Base-by-base conservation (phyloP, 192 early-diverging fungal species). In the Coemansia sp. region DNA sequence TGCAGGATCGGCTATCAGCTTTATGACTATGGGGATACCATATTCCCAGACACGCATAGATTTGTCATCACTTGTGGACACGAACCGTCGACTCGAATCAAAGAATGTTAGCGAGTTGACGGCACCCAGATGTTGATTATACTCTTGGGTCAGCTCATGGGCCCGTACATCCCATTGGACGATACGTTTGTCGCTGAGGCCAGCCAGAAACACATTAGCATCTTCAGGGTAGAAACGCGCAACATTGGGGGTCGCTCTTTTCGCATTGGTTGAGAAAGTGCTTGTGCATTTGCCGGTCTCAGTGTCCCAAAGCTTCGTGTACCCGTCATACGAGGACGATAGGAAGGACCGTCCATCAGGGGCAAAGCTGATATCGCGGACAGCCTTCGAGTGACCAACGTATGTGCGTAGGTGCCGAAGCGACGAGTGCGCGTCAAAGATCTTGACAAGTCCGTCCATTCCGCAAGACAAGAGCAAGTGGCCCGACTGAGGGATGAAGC, bases 71-170 rank as follows among this genome's bases (percentile, higher is more conserved):
- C 89, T 92, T 3, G 97, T 97, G 12, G 94, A 93, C 33, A 99
- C 88, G 64, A 99, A 99, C 29, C 95, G 85, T 45, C 95, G 83
- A 77, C 93, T 93, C 12, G 94, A 90, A 66, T 98, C 95, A 13
- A 96, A 89, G 84, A 99, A 99, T 0, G 95, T 98, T 63, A 99
- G 92, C 31, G 94, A 92, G 69, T 97, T 99, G 45, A 99, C 90
- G 4, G 95, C 89, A 35, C 95, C 96, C 72, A 95, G 71, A 85
- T 99, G 97, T 77, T 98, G 96, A 67, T 97, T 91, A 74, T 99
- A 99, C 68, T 96, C 92, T 75, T 97, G 96, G 10, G 87, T 89
- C 6, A 96, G 83, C 57, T 93, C 90, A 23, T 91, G 91, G 16
- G 92, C 78, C 49, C 91, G 86, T 16, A 79, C 84, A 77, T 98